A percentile compares a stretch with the other conserved stretches of the same genome.
phyloP scores from a whole-genome alignment of 768 basidiomycete species.

The Boletellus ananas region DNA sequence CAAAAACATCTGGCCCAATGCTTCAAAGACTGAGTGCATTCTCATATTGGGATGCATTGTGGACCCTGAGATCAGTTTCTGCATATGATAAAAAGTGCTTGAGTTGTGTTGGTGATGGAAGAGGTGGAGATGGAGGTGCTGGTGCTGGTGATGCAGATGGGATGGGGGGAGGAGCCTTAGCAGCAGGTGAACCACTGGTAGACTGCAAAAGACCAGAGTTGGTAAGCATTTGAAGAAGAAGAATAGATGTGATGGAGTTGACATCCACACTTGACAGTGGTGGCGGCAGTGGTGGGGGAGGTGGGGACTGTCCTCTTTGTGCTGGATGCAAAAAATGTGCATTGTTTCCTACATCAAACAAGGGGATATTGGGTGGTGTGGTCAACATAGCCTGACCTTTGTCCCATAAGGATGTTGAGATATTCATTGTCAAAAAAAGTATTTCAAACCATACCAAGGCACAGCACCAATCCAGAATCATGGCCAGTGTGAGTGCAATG shows the following conservation, averaged over 20 bases:
- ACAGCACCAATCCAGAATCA: constrained; percentile 12
- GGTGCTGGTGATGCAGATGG: not conserved
- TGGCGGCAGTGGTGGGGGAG: not conserved
- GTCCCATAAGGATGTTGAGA: not conserved
- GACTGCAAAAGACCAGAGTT: not conserved
- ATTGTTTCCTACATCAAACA: not conserved
- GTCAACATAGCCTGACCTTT: not conserved
- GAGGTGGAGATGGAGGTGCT: not conserved
- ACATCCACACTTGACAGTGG: not conserved
- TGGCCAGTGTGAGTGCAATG: not conserved
- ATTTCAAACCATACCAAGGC: not conserved
- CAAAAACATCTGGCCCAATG: not conserved
- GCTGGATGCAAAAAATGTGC: not conserved
- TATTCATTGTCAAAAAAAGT: not conserved
- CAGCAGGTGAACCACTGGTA: not conserved
- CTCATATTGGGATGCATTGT: not conserved
- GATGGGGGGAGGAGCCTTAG: not conserved
- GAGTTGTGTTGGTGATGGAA: constrained; percentile 3
- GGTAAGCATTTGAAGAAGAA: constrained; percentile 4
- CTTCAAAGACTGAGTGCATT: not conserved
- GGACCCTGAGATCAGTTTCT: not conserved
- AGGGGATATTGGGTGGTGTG: not conserved
- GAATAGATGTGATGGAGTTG: not conserved
- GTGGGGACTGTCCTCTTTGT: not conserved
- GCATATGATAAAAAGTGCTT: not conserved